Evolutionary conservation across 331 rosid species (phyloP).

Genomic region (Ulmus americana): DNA sequence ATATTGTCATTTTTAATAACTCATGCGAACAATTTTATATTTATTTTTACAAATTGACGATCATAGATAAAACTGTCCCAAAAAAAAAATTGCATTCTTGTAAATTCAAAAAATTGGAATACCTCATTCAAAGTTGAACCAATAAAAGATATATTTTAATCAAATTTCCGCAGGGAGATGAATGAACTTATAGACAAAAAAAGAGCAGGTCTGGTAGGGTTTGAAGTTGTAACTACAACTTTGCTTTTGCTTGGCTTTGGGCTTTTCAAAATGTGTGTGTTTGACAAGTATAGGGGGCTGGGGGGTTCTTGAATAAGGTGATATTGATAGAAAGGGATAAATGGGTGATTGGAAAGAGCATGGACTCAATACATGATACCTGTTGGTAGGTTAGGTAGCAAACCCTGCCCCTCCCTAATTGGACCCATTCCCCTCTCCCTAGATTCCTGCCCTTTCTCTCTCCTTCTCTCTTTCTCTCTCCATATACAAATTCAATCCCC

Average conservation of each 20-base stretch:
- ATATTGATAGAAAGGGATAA: conserved; percentile 29
- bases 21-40: too few relatives aligned
- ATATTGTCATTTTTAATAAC: too few relatives aligned
- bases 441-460: conserved; percentile 60
- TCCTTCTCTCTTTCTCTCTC: conserved; percentile 23
- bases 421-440: conserved; percentile 80
- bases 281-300: background rate
- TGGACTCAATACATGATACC: conserved; percentile 73
- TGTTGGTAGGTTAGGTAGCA: conserved; percentile 99
- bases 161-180: background rate
- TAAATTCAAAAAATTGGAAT: too few relatives aligned
- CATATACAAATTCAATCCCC: conserved; percentile 24
- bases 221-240: conserved; percentile 20
- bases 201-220: conserved; percentile 44
- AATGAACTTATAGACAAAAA: conserved; percentile 36
- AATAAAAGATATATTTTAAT: too few relatives aligned
- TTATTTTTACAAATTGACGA: too few relatives aligned
- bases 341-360: conserved; percentile 73
- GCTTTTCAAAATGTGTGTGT: conserved; percentile 18
- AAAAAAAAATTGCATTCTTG: too few relatives aligned
- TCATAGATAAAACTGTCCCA: too few relatives aligned
- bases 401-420: conserved; percentile 80
- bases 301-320: conserved; percentile 3
- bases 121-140: too few relatives aligned
- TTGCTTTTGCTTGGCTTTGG: conserved; percentile 17